Percentiles rank a stretch among this genome's conserved stretches.
These are phyloP conservation scores for Lotus japonicus DNA, from an alignment of 306 rosid species.

Conservation along the genomic window DNA sequence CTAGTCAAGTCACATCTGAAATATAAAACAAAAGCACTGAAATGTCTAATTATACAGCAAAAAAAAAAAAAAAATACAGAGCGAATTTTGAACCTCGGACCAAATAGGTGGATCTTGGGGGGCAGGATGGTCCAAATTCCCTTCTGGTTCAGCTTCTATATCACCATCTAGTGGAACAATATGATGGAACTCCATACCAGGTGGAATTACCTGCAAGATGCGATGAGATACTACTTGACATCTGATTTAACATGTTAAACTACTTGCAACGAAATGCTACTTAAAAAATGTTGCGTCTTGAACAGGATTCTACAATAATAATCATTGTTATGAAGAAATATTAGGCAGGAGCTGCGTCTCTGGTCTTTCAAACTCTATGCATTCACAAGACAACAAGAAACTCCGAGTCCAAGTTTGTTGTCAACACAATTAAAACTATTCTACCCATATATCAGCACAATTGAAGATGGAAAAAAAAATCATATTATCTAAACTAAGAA, in stretches of 20 bases:
- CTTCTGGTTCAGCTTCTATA: conserved; percentile 80
- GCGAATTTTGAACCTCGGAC: conserved; percentile 67
- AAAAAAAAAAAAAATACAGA: conserved; percentile 10
- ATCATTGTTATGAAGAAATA: conserved; percentile 1
- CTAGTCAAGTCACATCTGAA: conserved; percentile 5
- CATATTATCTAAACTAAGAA: background rate
- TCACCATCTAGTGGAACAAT: conserved; percentile 87
- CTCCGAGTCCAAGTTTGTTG: background rate
- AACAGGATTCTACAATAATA: conserved; percentile 11
- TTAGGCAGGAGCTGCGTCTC: background rate
- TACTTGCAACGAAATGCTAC: conserved; percentile 11
- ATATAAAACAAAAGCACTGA: conserved; percentile 12
- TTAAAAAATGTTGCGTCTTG: conserved; percentile 7
- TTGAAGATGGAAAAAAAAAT: background rate
- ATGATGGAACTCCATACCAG: conserved; percentile 99
- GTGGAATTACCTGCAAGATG: conserved; percentile 74
- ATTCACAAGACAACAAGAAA: conserved; percentile 1
- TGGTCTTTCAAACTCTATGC: background rate
- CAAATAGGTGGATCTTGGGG: conserved; percentile 90
- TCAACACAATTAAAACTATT: conserved; percentile 9
- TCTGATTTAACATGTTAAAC: conserved; percentile 11
- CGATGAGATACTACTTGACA: conserved; percentile 1
- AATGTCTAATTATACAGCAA: conserved; percentile 19
- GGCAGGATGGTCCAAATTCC: conserved; percentile 77
- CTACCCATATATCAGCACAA: background rate